Base-by-base conservation (phyloP, 768 basidiomycete species). In the Clavulina sp. region DNA sequence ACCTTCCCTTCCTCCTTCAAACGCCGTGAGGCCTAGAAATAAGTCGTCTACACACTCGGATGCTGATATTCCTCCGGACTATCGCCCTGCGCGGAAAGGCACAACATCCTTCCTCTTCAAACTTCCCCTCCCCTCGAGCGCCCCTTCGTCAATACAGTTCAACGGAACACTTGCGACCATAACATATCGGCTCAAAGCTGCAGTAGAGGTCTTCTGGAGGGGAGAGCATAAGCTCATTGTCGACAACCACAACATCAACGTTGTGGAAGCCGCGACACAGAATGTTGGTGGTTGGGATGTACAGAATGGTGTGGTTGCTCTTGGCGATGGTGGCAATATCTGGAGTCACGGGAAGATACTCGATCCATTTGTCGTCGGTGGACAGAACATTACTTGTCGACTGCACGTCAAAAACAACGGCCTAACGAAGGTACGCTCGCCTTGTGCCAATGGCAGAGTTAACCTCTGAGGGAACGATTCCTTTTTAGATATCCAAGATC, bases 401-500 rank as follows among this genome's bases (percentile, higher is more conserved):
- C 64, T 89, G 50, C 76, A 80, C 56, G 78, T 88, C 46, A 85
- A 79, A 69, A 89, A 89, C 59, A 80, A 85, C 61, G 82, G 84
- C 1, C 66, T 68, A 48, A 84, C 81, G 66, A 86, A 81, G 79
- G 85, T 83, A 44, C 53, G 63, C 59, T 23, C 30, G 33, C 40
- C 50, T 49, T 30, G 52, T 4, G 57, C 49, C 38, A 47, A 41
- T 30, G 24, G 26, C 28, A 41, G 21, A 4, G 29, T 34, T 30
- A 7, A 16, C 5, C 16, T 4, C 48, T 54, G 4, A 49, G 33
- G 18, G 38, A 5, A 48, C 4, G 32, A 23, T 13, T 49, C 43
- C 18, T n/a, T 1, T n/a, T 5, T 56, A 87, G 85, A 86, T 84
- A 55, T 70, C 78, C 1, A 76, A 79, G 5, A 61, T 88, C 50